A percentile compares a stretch with the other conserved stretches of the same genome.
Conservation (phyloP, 2,329 filamentous ascomycete species). For the Fusarium algeriense region DNA sequence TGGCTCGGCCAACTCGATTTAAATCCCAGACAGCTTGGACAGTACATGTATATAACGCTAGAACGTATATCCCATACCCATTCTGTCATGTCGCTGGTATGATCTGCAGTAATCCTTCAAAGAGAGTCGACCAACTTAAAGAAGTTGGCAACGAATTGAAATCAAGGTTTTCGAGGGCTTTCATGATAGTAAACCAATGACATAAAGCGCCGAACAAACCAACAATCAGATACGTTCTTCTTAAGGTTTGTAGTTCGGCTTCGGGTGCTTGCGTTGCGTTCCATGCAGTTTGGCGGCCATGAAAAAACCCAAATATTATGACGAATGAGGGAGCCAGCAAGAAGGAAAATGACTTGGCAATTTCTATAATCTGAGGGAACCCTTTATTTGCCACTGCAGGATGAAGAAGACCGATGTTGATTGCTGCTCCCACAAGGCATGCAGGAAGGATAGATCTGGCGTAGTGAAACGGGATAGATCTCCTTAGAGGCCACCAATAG, state of each 20-base stretch:
- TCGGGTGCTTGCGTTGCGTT: accelerated
- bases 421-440: background rate
- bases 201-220: background rate
- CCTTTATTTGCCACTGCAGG: accelerated
- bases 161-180: accelerated
- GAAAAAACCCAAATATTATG: background rate
- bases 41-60: background rate
- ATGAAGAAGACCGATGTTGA: background rate
- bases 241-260: accelerated
- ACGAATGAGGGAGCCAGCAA: background rate
- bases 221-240: background rate
- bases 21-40: background rate
- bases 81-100: accelerated
- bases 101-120: accelerated
- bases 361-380: too few relatives aligned
- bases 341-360: background rate
- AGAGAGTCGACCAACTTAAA: accelerated
- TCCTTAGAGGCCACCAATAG: slow-evolving; percentile 1
- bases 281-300: too few relatives aligned
- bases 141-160: too few relatives aligned
- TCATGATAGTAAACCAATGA: background rate
- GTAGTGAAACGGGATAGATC: background rate
- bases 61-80: accelerated
- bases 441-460: background rate
- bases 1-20: background rate